phyloP scores from a whole-genome alignment of 2,329 filamentous ascomycete genomes.

The Botryotinia convoluta region DNA sequence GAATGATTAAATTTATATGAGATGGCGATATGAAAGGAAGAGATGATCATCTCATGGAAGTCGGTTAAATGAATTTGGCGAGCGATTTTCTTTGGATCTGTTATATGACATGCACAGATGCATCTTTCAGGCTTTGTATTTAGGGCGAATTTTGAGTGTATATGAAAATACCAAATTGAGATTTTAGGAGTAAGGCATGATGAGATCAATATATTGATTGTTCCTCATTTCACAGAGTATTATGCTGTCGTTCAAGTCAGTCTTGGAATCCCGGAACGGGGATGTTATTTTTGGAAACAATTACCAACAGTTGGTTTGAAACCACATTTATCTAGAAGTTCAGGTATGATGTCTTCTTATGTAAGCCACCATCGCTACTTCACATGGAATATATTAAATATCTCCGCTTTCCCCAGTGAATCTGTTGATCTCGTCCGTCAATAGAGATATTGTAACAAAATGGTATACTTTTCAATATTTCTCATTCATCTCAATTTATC shows the following conservation, averaged over 20 bases:
- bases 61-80: neutral
- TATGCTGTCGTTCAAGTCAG: neutral
- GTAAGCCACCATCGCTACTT: neutral
- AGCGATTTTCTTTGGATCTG: neutral
- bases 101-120: neutral
- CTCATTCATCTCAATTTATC: neutral
- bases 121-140: slow-evolving; percentile 12
- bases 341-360: neutral
- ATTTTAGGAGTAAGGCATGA: neutral
- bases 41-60: neutral
- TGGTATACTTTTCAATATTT: neutral
- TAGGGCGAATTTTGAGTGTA: neutral
- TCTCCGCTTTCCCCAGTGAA: neutral
- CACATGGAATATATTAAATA: neutral
- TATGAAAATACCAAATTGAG: neutral
- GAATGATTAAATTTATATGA: neutral
- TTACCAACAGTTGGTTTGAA: neutral
- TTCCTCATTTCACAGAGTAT: neutral
- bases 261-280: neutral
- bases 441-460: neutral
- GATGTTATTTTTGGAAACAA: neutral
- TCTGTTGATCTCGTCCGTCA: neutral
- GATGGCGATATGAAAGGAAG: neutral
- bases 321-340: neutral
- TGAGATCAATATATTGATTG: neutral